Base-by-base conservation (phyloP, 495 filamentous ascomycete genomes). In the Antarctomyces pellizariae region DNA sequence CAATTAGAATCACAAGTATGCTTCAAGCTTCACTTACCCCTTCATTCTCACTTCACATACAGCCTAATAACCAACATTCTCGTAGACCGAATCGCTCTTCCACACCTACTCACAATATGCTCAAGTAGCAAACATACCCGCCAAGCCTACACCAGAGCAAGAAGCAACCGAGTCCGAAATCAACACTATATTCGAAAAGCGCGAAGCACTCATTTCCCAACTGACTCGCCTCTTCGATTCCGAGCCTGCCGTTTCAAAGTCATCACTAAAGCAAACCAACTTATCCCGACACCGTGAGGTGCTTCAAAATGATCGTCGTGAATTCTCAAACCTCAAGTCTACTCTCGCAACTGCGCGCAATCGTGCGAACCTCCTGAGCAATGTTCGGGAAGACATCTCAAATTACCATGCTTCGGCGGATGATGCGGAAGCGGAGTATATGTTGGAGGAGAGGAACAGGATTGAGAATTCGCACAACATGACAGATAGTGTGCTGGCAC, bases 81-180 rank as follows among this genome's bases (percentile, higher is more conserved):
- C 16, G 24, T 37, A 97, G 86, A 93, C 89, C 20, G 82, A 93
- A 47, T 66, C 62, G 32, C 68, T 86, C 27, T 90, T 97, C 47
- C 79, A 92, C 47, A 90, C 72, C 24, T 97, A 91, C 49, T 82
- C 89, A 5, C 79, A 93, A 53, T 92, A 75, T 58, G 73, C 80
- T n/a, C 71, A 74, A 0, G 63, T 71, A 36, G 50, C 75, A 5
- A 75, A 74, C 42, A 72, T 89, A 25, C 73, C 83, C 17, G 53
- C 63, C 10, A 79, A 80, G 41, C 75, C 86, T 4, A 72, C 74
- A 34, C 72, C 83, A 36, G 82, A 93, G 41, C 84, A 97, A 48
- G 57, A 56, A 33, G 56, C 65, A 27, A 69, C 72, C 10, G 83
- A 97, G 47, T 45, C 63, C 7, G 75, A 79, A 48, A 55, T 97